Base-by-base conservation (phyloP, 805 yeast genomes). In the Kodamaea lidongshanica region DNA sequence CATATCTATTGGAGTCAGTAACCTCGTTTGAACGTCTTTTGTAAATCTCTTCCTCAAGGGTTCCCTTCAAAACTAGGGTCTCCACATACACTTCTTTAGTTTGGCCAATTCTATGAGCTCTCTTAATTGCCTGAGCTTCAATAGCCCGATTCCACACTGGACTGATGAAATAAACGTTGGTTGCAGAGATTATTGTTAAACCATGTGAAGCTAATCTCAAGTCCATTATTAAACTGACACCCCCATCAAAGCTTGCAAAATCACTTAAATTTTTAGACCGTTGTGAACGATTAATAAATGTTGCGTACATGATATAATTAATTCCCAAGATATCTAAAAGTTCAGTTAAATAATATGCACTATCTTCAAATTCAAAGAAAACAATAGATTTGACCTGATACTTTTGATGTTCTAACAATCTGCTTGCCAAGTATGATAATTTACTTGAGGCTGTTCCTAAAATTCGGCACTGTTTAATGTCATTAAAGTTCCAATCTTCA, bases 81-180 rank as follows among this genome's bases (percentile, higher is more conserved):
- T 79, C 86, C n/a, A 79, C 87, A 46, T 51, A 55, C 0, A 79
- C 86, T 12, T 72, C 73, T n/a, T 63, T 55, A 0, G 62, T 58
- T 40, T 79, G 87, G 0, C 88, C 87, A 48, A 79, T 79, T 52
- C 87, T 67, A 52, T 79, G 88, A 0, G 86, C 80, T 57, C 88
- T 69, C 40, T 80, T 78, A 27, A 79, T 77, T 1, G 86, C 86
- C 44, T 79, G 87, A 0, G 86, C 86, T 46, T 79, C 87, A 12
- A 74, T 60, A 0, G 81, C 68, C 33, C 74, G 63, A 39, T 67
- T 72, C 87, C 86, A 79, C 2, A 79, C 78, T 1, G 86, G 86
- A 40, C 70, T 77, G n/a, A 79, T 59, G 46, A 79, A 78, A 44
- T 76, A 79, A 2, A 79, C 82, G 31, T 75, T 61, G 0, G 85